Base-by-base conservation (phyloP, 371 early-diverging fungal genomes). In the Syncephalastrum monosporum region DNA sequence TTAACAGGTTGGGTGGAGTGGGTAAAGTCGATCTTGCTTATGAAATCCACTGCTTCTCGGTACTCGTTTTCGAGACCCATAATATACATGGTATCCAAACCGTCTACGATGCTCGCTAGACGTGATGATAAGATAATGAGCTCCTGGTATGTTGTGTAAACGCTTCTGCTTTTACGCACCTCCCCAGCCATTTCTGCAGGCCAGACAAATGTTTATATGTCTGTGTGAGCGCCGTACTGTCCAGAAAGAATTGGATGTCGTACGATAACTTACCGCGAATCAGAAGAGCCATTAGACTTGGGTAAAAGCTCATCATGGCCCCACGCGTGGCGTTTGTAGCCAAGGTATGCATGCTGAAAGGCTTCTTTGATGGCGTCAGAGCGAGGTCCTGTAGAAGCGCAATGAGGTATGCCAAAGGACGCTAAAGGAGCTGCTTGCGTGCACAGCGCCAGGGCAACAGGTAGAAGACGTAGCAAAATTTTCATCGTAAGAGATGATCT, bases 11-110 rank as follows among this genome's bases (percentile, higher is more conserved):
- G 50, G 3, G 41, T 42, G 4, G 71, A 63, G 7, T 44, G 21
- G 0, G 41, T 41, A 45, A 92, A 91, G 16, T 87, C 73, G 1
- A 70, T 80, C 29, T 83, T 80, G 63, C 74, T 64, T 41, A 87
- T 73, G 59, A 85, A 84, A 8, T 75, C 64, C 10, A 89, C 63
- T 12, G 71, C 64, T 21, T 77, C 61, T 4, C 65, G 59, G 16
- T 67, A 59, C 53, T 92, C 91, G 0, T 79, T 76, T 14, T 76
- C 69, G 38, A 93, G 65, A 0, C 84, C 88, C 91, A 94, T 89
- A 27, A 97, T 68, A 25, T 82, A 58, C 57, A 91, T 79, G 5
- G 96, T 94, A 60, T 94, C 95, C n/a, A 96, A 68, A 0, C 90
- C 71, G 63, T 96, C 96, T 5, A 95, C 74, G 55, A 92, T 81